These are phyloP conservation scores for Rhizopus stolonifer DNA, from an alignment of 371 early-diverging fungal genomes.

Conservation along the genomic window DNA sequence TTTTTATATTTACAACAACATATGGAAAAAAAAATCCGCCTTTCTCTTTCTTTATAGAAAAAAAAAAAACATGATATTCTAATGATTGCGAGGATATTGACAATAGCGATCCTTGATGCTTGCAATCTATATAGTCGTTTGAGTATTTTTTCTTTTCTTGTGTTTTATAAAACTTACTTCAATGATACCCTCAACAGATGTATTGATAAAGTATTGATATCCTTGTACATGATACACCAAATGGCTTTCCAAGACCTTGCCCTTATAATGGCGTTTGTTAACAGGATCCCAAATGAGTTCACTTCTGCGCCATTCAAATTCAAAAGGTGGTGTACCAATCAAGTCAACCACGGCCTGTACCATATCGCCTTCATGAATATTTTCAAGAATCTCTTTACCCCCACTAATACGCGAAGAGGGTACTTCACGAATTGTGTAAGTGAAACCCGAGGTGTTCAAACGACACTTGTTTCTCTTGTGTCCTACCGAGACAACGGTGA, in stretches of 20 bases:
- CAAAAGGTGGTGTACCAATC: slow-evolving; percentile 53
- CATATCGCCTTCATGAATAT: slow-evolving; percentile 56
- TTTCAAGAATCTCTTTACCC: slow-evolving; percentile 49
- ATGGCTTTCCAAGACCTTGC: slow-evolving; percentile 47
- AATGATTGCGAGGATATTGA: slow-evolving; percentile 35
- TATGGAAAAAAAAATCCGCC: too few relatives aligned
- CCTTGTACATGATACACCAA: slow-evolving; percentile 40
- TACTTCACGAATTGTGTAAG: slow-evolving; percentile 42
- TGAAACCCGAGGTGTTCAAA: slow-evolving; percentile 40
- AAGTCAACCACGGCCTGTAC: slow-evolving; percentile 50
- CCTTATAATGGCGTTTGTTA: slow-evolving; percentile 43
- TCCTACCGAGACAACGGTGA: slow-evolving; percentile 53
- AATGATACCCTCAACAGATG: slow-evolving; percentile 51
- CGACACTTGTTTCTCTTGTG: slow-evolving; percentile 54
- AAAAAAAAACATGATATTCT: background rate
- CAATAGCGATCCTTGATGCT: slow-evolving; percentile 47
- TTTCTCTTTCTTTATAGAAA: too few relatives aligned
- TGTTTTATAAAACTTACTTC: slow-evolving; percentile 32
- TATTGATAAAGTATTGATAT: slow-evolving; percentile 43
- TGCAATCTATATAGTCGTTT: slow-evolving; percentile 25
- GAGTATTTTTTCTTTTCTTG: background rate
- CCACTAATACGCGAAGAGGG: slow-evolving; percentile 52
- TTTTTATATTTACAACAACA: slow-evolving; percentile 6
- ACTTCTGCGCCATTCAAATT: slow-evolving; percentile 54
- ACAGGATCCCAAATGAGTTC: slow-evolving; percentile 41